Evolutionary conservation across 2,329 filamentous ascomycete species (phyloP), one percentile per base, ranked within the genome.

Genomic region (Neopestalotiopsis rosae): DNA sequence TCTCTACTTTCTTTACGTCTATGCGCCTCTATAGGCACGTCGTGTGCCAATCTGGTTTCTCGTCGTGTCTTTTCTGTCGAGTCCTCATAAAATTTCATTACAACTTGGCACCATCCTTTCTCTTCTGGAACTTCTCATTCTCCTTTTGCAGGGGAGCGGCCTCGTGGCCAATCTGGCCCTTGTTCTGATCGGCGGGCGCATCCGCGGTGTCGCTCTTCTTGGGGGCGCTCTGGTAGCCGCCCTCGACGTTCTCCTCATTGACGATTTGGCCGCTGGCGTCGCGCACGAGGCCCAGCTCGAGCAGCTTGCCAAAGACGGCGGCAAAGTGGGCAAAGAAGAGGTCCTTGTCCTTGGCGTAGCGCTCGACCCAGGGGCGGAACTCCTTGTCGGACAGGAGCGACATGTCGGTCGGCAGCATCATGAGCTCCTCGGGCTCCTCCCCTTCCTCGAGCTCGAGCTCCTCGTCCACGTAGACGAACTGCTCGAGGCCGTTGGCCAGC

Each of bases 351-450:
- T 59, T 42, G 32, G 61, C 61, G 49, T 65, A 64, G 10, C 30
- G n/a, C 59, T 88, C 81, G 13, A 91, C 89, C 84, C 86, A 91
- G 6, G 79, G 79, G 20, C 80, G 76, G 75, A 91, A 91, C 5
- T 72, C 75, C 2, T 81, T 76, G 71, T 91, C 89, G 1, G 83
- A 80, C 4, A 86, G 78, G 52, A 91, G 80, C 4, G 88, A 85
- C 74, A 91, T 85, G 75, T 91, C 89, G 2, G 89, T 90, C 0
- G 89, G 89, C 75, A 91, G 75, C 89, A 91, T 91, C 89, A 91
- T 91, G 57, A 91, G 79, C 68, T 87, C 86, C 72, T 90, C 89
- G 67, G 84, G 84, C 70, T 88, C 87, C 56, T 85, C 84, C 74
- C 86, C 90, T 76, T 89, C 71, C 28, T 59, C 69, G 57, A 56